Evolutionary conservation across 495 filamentous ascomycete genomes (phyloP).

Genomic region (Talaromyces proteolyticus): DNA sequence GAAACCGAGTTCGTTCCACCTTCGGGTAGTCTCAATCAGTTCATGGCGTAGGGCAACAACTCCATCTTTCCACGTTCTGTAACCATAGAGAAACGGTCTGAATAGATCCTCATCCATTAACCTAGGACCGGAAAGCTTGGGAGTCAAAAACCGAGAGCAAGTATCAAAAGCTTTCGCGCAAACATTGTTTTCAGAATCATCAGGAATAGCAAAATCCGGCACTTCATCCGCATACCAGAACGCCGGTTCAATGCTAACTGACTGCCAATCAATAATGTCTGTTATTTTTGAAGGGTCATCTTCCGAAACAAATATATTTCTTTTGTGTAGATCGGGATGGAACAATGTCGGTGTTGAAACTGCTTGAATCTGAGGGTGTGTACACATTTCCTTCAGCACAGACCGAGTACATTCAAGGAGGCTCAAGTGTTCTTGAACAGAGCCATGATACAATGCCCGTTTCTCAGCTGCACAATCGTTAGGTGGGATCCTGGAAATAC

Average conservation of each 20-base stretch:
- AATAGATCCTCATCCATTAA: slow-evolving; percentile 31
- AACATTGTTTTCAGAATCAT: slow-evolving; percentile 10
- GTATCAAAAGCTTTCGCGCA: slow-evolving; percentile 25
- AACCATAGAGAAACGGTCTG: slow-evolving; percentile 35
- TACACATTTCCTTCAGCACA: slow-evolving; percentile 20
- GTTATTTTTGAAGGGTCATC: slow-evolving; percentile 3
- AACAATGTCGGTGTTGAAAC: slow-evolving; percentile 9
- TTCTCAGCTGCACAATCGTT: slow-evolving; percentile 5
- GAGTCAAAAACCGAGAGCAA: slow-evolving; percentile 23
- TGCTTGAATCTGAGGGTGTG: slow-evolving; percentile 15
- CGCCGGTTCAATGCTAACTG: slow-evolving; percentile 6
- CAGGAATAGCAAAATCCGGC: slow-evolving; percentile 26
- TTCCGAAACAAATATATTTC: slow-evolving; percentile 8
- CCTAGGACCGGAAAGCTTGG: slow-evolving; percentile 25
- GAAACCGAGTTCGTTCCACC: slow-evolving; percentile 35
- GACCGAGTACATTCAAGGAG: slow-evolving; percentile 16
- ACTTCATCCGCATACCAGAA: slow-evolving; percentile 31
- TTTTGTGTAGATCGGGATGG: slow-evolving; percentile 7
- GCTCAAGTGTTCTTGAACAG: slow-evolving; percentile 16
- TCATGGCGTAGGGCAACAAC: slow-evolving; percentile 32
- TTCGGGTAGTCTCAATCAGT: slow-evolving; percentile 28
- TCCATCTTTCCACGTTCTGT: slow-evolving; percentile 39
- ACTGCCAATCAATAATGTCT: slow-evolving; percentile 5
- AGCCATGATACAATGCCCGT: slow-evolving; percentile 20
- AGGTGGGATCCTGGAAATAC: slow-evolving; percentile 26